Percentiles rank a stretch among this genome's conserved stretches.
Conservation (phyloP, 1,139 yeast genomes). For the Pichia sp. region DNA sequence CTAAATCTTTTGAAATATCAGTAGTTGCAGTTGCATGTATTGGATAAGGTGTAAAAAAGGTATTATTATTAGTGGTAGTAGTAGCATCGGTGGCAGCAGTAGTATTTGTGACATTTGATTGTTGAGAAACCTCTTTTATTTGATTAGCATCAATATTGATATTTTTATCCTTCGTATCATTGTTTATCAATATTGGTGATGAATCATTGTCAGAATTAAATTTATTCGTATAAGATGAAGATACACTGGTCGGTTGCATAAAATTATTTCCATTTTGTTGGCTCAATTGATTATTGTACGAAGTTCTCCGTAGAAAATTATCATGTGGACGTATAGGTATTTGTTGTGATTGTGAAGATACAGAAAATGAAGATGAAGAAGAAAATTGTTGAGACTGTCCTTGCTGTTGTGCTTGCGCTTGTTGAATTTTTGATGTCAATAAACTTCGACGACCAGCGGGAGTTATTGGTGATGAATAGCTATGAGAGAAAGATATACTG, state of each 20-base stretch:
- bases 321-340: conserved; percentile 7
- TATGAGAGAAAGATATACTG: conserved; percentile 15
- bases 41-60: conserved; percentile 27
- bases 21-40: conserved; percentile 44
- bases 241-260: conserved; percentile 1
- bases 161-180: too few species aligned
- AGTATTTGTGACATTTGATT: conserved; percentile 10
- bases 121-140: not conserved
- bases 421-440: conserved; percentile 26
- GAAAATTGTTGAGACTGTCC: not conserved
- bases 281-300: not conserved
- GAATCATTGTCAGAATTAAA: too few species aligned
- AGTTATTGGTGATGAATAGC: conserved; percentile 21
- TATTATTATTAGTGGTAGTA: conserved; percentile 16
- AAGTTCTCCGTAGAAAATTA: conserved; percentile 9
- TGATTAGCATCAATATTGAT: too few species aligned
- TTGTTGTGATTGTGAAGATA: not conserved
- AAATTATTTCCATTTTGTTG: not conserved
- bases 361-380: not conserved
- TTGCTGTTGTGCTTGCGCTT: conserved; percentile 7
- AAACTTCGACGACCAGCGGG: conserved; percentile 28
- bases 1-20: conserved; percentile 40
- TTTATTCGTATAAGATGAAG: conserved; percentile 9
- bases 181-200: too few species aligned
- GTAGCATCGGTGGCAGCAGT: conserved; percentile 14